Evolutionary conservation across 2,329 filamentous ascomycete genomes (phyloP), one percentile per base, ranked within the genome.

Genomic region (Fusarium phyllophilum): DNA sequence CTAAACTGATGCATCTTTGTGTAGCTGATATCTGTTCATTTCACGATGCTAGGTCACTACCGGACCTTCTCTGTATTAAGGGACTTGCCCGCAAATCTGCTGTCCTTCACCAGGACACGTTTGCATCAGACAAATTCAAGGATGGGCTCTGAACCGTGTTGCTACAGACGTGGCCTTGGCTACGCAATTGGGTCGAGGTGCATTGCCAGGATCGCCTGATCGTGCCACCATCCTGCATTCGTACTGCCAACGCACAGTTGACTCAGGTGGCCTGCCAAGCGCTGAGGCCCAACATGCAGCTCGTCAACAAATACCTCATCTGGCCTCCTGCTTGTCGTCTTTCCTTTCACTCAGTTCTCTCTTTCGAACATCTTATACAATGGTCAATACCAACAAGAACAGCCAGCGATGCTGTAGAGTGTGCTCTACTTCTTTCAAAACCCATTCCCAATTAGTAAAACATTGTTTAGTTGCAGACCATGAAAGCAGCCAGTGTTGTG

Each of bases 81-180:
- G 9, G 13, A 18, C n/a, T 4, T 2, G 11, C 11, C 6, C 20
- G 38, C 18, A 22, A 22, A 18, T 13, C 11, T 22, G 22, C 10
- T 7, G 5, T 14, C 14, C 6, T 42, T 17, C 14, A 10, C 39
- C 3, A 12, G 33, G 29, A 33, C 14, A 36, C n/a, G 8, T 15
- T 7, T 36, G 3, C 4, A 9, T 24, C 12, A 51, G 6, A 3
- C 5, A 11, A 20, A 10, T 10, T 3, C 14, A 15, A 8, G 3
- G 3, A 36, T 14, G n/a, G 1, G 0, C 1, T 29, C 8, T 15
- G 0, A 1, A 14, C 15, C 4, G n/a, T 18, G 9, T 26, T 34
- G 8, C 12, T 34, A 9, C 4, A 20, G 8, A 26, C 26, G n/a
- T 4, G 8, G 17, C 3, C n/a, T 54, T 36, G 49, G 33, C n/a